A percentile compares a stretch with the other conserved stretches of the same genome.
phyloP scores from a whole-genome alignment of 371 early-diverging fungal species.

The Vavraia culicis region DNA sequence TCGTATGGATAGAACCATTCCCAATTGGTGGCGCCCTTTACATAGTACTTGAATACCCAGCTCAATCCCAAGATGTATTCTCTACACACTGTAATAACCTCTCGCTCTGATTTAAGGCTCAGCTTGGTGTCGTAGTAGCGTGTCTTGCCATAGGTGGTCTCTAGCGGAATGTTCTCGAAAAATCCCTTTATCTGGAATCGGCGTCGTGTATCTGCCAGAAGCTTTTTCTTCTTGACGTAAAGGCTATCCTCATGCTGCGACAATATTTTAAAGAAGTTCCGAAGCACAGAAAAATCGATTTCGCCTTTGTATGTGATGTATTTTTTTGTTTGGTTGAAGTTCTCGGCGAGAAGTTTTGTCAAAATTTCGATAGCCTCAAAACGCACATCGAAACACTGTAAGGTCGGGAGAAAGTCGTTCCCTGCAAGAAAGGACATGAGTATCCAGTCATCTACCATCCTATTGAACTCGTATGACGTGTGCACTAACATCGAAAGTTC shows the following conservation, averaged over 20 bases:
- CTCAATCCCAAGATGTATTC: conserved; percentile 80
- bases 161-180: conserved; percentile 25
- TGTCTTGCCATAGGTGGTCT: conserved; percentile 21
- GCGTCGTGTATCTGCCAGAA: conserved; percentile 4
- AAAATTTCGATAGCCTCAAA: conserved; percentile 74
- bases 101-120: conserved; percentile 20
- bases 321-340: conserved; percentile 8
- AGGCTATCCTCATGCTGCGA: conserved; percentile 26
- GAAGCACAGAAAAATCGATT: conserved; percentile 32
- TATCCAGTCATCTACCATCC: conserved; percentile 91
- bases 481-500: conserved; percentile 18
- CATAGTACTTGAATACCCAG: conserved; percentile 92
- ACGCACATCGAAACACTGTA: conserved; percentile 80
- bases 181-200: neutral
- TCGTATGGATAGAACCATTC: conserved; percentile 90
- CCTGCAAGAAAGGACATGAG: conserved; percentile 95
- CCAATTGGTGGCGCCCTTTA: conserved; percentile 79
- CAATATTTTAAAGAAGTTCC: conserved; percentile 22
- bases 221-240: conserved; percentile 26
- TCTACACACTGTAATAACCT: conserved; percentile 46
- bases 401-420: conserved; percentile 94
- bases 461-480: conserved; percentile 58
- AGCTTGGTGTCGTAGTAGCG: conserved; percentile 38
- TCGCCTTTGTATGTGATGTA: conserved; percentile 28
- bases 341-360: conserved; percentile 11